Conservation (phyloP, 768 basidiomycete genomes). For the Holtermanniella nyarrowii region DNA sequence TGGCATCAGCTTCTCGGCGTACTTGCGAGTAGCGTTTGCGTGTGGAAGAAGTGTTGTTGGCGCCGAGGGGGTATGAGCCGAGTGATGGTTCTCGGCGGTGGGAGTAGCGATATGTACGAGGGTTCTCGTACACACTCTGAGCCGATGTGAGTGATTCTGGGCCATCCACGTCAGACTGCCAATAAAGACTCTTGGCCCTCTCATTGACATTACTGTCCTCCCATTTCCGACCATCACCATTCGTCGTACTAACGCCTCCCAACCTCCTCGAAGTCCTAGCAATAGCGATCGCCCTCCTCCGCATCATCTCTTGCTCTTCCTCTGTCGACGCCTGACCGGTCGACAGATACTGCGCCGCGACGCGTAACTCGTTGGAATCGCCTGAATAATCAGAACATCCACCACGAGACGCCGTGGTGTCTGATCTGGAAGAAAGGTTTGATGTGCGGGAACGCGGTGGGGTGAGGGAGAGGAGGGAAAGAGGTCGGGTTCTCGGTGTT, state of each 20-base stretch:
- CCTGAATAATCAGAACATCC: neutral
- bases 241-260: neutral
- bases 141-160: too few relatives aligned
- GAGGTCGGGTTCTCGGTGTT: neutral
- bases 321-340: neutral
- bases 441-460: neutral
- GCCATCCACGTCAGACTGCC: neutral
- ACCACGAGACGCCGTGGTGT: neutral
- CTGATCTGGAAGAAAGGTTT: neutral
- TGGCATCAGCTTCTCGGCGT: neutral
- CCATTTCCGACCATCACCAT: neutral
- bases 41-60: too few relatives aligned
- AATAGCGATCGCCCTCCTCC: neutral
- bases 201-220: neutral
- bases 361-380: neutral
- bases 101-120: neutral
- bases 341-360: neutral
- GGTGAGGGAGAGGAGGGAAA: neutral
- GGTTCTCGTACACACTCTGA: too few relatives aligned
- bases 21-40: neutral
- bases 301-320: neutral
- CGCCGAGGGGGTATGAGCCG: neutral
- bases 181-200: neutral
- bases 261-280: neutral
- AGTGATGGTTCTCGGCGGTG: neutral